phyloP scores from a whole-genome alignment of 306 rosid species.

The Rosa lucieae region DNA sequence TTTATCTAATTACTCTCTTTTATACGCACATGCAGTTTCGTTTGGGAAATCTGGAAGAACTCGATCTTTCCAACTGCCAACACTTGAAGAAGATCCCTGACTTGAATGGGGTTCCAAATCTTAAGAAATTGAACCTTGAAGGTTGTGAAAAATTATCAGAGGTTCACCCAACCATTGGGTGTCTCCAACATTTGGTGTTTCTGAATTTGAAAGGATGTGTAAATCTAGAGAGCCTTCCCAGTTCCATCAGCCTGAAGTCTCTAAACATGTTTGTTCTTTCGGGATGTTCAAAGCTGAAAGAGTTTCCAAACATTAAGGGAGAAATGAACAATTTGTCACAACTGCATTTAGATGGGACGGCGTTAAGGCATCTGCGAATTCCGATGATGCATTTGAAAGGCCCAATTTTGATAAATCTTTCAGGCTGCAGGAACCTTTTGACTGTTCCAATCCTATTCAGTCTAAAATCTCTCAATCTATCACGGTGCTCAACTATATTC shows the following conservation, averaged over 20 bases:
- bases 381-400: not conserved
- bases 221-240: not conserved
- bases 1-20: not conserved
- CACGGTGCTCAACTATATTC: not conserved
- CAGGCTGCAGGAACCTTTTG: not conserved
- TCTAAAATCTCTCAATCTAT: not conserved
- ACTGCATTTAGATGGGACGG: slow-evolving; percentile 19
- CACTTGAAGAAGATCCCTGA: slow-evolving; percentile 13
- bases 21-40: not conserved
- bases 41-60: not conserved
- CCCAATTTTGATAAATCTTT: not conserved
- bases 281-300: slow-evolving; percentile 11
- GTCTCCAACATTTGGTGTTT: not conserved
- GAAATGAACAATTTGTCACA: not conserved
- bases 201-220: slow-evolving; percentile 14
- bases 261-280: not conserved
- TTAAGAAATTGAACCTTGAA: slow-evolving; percentile 3
- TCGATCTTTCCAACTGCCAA: slow-evolving; percentile 6
- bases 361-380: not conserved
- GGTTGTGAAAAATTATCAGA: slow-evolving; percentile 4
- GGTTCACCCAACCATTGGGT: not conserved
- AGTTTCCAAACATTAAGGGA: slow-evolving; percentile 10
- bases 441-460: not conserved
- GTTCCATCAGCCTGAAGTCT: not conserved
- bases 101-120: slow-evolving; percentile 2